Evolutionary conservation across 2,329 filamentous ascomycete species (phyloP), one percentile per base, ranked within the genome.

Genomic region (Sporothrix humicola): DNA sequence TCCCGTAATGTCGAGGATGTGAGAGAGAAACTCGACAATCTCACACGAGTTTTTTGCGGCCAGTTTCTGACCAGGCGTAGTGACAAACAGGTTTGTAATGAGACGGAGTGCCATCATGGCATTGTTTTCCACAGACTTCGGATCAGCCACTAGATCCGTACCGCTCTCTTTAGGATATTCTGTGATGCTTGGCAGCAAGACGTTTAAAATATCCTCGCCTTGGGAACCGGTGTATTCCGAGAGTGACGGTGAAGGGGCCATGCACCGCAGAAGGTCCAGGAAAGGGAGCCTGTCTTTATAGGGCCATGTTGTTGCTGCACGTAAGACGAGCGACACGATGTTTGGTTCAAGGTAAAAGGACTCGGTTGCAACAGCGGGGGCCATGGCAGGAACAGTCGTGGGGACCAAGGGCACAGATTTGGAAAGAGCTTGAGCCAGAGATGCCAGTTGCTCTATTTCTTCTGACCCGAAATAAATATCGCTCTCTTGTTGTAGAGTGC

Each of bases 41-140:
- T 87, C 85, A 56, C 91, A 87, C 23, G 83, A 81, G 17, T 86
- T 81, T 0, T 91, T 89, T 59, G 88, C 86, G 6, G 90, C 89
- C 3, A 93, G 82, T 63, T 85, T 83, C 26, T 93, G 89, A 17
- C 96, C 96, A 73, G 91, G 86, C 0, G 89, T 84, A 0, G 93
- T 93, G 74, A 89, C 87, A 79, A 98, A 97, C 8, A 98, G 84
- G 78, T 99, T 99, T 44, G 90, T 91, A 68, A 98, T 86, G 15
- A 91, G 89, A 3, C 96, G 92, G 13, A 94, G 86, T 0, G 92
- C 91, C 85, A 99, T 92, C 91, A 98, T 97, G 12, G 90, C 88
- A 77, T 94, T 94, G 81, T 98, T 98, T 71, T 91, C 87, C 52
- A 90, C 90, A 0, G 92, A 85, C 0, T 87, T 83, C 4, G 82